phyloP scores from a whole-genome alignment of 2,329 filamentous ascomycete genomes.

The Leptoxyphium fumago region DNA sequence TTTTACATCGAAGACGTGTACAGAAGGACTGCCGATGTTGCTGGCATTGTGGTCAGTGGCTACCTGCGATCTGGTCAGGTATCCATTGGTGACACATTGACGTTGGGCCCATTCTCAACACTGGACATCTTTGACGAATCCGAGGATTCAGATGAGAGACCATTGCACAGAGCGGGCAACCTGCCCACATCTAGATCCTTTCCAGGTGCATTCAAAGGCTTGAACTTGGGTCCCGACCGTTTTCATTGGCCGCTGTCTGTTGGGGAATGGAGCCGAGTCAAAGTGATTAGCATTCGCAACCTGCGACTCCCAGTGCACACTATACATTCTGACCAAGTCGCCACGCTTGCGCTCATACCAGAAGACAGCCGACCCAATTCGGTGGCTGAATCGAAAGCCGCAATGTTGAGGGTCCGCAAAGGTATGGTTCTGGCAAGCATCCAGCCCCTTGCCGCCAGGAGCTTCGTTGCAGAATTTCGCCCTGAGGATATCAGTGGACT shows the following conservation, averaged over 20 bases:
- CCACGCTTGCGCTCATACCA: constrained; percentile 64
- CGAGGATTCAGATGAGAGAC: constrained; percentile 21
- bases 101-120: constrained; percentile 54
- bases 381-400: constrained; percentile 5
- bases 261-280: constrained; percentile 66
- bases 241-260: constrained; percentile 10
- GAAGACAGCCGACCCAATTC: constrained; percentile 16
- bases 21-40: constrained; percentile 35
- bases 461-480: constrained; percentile 51
- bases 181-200: constrained; percentile 32
- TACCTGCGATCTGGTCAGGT: constrained; percentile 67
- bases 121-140: constrained; percentile 18
- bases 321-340: constrained; percentile 68
- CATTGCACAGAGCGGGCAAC: constrained; percentile 9
- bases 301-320: constrained; percentile 67
- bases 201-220: constrained; percentile 27
- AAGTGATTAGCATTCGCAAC: constrained; percentile 75
- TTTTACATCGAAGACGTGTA: constrained; percentile 92
- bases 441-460: constrained; percentile 37
- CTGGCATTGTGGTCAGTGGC: constrained; percentile 57
- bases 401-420: constrained; percentile 40
- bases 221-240: constrained; percentile 9
- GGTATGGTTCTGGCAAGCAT: constrained; percentile 64
- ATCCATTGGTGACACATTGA: constrained; percentile 60
- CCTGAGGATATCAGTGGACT: constrained; percentile 49